Evolutionary conservation across 108 stramenopile genomes (phyloP).

Genomic region (Nitzschia sp.): DNA sequence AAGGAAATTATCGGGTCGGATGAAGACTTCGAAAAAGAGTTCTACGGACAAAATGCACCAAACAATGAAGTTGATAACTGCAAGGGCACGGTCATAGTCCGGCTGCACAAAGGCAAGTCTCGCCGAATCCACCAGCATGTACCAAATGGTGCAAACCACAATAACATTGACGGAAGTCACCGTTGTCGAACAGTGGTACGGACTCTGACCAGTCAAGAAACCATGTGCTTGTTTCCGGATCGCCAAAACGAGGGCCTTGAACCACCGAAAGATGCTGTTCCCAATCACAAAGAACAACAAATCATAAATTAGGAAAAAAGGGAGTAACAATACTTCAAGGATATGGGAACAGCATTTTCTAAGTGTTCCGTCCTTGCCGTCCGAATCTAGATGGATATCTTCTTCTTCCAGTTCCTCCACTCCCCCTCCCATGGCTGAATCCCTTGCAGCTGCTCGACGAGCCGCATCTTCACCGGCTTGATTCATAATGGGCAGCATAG

Average conservation of each 20-base stretch:
- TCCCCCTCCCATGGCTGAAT: conserved; percentile 7
- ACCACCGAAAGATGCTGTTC: conserved; percentile 14
- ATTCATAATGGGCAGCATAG: conserved; percentile 50
- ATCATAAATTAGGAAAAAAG: conserved; percentile 33
- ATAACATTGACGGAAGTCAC: conserved; percentile 74
- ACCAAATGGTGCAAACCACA: conserved; percentile 72
- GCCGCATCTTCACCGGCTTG: conserved; percentile 47
- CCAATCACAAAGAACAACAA: conserved; percentile 18
- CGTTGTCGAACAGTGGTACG: conserved; percentile 42
- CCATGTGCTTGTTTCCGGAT: conserved; percentile 22
- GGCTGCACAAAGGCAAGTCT: conserved; percentile 61
- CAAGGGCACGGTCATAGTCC: conserved; percentile 47
- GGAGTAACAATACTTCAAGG: conserved; percentile 21
- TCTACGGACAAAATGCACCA: conserved; percentile 73
- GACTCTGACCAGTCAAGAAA: conserved; percentile 44
- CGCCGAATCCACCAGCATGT: conserved; percentile 66
- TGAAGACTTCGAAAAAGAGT: conserved; percentile 70
- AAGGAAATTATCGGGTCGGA: conserved; percentile 65
- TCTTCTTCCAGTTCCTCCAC: conserved; percentile 10
- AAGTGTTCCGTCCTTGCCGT: conserved; percentile 4
- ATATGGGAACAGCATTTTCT: conserved; percentile 7
- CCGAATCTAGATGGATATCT: neutral
- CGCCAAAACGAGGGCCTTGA: neutral
- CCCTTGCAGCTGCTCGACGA: conserved; percentile 30
- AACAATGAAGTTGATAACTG: conserved; percentile 58